phyloP scores from a whole-genome alignment of 2,329 filamentous ascomycete genomes.

The Pestalotiopsis sp. region DNA sequence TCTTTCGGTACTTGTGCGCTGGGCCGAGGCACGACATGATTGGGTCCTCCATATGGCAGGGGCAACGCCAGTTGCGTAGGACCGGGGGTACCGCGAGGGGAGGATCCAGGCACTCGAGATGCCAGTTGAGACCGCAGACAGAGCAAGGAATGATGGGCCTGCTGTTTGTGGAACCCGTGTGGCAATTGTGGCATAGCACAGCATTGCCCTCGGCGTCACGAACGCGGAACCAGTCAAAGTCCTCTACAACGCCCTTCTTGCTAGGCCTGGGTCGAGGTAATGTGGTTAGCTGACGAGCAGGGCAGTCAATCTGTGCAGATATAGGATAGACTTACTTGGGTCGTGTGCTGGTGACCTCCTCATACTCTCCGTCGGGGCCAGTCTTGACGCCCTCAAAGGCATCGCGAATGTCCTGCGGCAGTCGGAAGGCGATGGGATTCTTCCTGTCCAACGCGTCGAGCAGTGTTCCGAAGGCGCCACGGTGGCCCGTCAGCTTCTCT shows the following conservation, averaged over 20 bases:
- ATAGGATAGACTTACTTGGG: constrained; percentile 57
- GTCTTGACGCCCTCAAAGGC: constrained; percentile 81
- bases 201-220: constrained; percentile 73
- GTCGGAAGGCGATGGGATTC: constrained; percentile 72
- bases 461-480: constrained; percentile 63
- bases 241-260: constrained; percentile 61
- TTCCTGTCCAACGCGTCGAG: constrained; percentile 67
- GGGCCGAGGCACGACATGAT: constrained; percentile 60
- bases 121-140: constrained; percentile 77
- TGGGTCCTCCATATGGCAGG: constrained; percentile 80
- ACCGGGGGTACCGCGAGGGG: constrained; percentile 79
- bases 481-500: constrained; percentile 44
- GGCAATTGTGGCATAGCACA: constrained; percentile 79
- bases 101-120: constrained; percentile 88
- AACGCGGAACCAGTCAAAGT: constrained; percentile 68
- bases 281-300: constrained; percentile 30
- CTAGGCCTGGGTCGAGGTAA: constrained; percentile 40
- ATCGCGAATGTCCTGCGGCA: constrained; percentile 72
- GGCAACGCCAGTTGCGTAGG: constrained; percentile 83
- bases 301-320: not conserved
- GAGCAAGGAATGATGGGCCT: constrained; percentile 86
- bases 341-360: constrained; percentile 59
- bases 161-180: constrained; percentile 61
- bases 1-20: constrained; percentile 63
- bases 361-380: constrained; percentile 78